phyloP scores from a whole-genome alignment of 805 yeast species.

The Pichia ethanolica region DNA sequence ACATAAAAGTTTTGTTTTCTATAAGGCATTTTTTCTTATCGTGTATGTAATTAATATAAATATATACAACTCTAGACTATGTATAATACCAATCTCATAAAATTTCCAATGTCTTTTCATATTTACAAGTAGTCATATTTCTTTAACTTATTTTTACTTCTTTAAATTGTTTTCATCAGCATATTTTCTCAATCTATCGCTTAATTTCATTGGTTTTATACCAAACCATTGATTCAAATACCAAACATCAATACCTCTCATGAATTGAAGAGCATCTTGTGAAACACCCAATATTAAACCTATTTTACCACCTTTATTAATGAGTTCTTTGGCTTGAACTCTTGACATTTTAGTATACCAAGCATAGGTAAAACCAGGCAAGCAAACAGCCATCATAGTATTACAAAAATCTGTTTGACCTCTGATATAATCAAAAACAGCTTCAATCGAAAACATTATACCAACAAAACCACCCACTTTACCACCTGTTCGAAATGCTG shows the following conservation, averaged over 20 bases:
- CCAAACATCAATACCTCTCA: constrained; percentile 62
- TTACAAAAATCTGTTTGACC: constrained; percentile 50
- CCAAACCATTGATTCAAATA: constrained; percentile 35
- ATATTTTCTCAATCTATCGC: constrained; percentile 15
- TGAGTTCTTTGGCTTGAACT: constrained; percentile 35
- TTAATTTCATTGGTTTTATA: constrained; percentile 19
- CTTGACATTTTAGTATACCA: constrained; percentile 34
- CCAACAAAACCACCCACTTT: constrained; percentile 40
- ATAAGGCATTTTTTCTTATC: too few relatives aligned
- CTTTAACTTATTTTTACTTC: not conserved
- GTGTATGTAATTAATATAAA: too few relatives aligned
- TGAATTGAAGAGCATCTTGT: constrained; percentile 55
- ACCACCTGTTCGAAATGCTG: constrained; percentile 37
- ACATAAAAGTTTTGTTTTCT: too few relatives aligned
- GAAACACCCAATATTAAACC: constrained; percentile 57
- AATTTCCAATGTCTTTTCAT: too few relatives aligned
- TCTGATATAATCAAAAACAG: constrained; percentile 44
- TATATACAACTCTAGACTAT: too few relatives aligned
- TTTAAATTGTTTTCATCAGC: not conserved
- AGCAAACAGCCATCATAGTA: constrained; percentile 51
- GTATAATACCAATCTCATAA: too few relatives aligned
- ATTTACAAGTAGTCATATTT: not conserved
- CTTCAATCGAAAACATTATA: constrained; percentile 54
- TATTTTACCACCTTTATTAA: constrained; percentile 45
- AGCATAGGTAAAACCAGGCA: constrained; percentile 48